These are phyloP conservation scores for Turritis glabra DNA, from an alignment of 345 rosid species.

Conservation along the genomic window DNA sequence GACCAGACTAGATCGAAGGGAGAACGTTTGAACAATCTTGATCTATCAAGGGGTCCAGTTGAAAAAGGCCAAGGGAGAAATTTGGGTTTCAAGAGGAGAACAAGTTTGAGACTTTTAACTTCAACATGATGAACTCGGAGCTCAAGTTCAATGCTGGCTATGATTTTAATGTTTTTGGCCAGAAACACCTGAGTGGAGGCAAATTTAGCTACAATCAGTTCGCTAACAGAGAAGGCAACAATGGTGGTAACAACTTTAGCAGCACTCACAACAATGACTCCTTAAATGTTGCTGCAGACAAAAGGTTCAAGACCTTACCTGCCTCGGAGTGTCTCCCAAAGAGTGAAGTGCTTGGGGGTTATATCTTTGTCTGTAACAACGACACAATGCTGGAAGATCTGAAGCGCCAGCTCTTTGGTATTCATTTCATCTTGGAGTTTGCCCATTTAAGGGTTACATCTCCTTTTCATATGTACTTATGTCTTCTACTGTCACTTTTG, in stretches of 20 bases:
- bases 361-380: conserved; percentile 93
- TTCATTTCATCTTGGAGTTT: conserved; percentile 4
- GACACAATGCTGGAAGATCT: conserved; percentile 97
- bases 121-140: conserved; percentile 74
- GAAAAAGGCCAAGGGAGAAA: conserved; percentile 66
- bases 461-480: not conserved
- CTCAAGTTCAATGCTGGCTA: conserved; percentile 53
- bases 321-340: conserved; percentile 86
- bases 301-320: conserved; percentile 74
- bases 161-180: conserved; percentile 67
- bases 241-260: conserved; percentile 43
- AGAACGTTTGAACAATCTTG: conserved; percentile 79
- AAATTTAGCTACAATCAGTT: conserved; percentile 58
- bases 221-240: conserved; percentile 48
- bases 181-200: conserved; percentile 52
- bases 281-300: conserved; percentile 37
- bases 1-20: conserved; percentile 77
- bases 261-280: conserved; percentile 46
- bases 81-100: conserved; percentile 79
- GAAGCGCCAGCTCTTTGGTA: conserved; percentile 91
- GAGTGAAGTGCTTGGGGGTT: conserved; percentile 93
- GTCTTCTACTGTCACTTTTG: conserved; percentile 3
- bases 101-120: conserved; percentile 49
- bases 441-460: not conserved
- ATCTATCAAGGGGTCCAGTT: conserved; percentile 64